These are phyloP conservation scores for Casuarina cunninghamiana DNA, from an alignment of 306 rosid species.

Conservation along the genomic window DNA sequence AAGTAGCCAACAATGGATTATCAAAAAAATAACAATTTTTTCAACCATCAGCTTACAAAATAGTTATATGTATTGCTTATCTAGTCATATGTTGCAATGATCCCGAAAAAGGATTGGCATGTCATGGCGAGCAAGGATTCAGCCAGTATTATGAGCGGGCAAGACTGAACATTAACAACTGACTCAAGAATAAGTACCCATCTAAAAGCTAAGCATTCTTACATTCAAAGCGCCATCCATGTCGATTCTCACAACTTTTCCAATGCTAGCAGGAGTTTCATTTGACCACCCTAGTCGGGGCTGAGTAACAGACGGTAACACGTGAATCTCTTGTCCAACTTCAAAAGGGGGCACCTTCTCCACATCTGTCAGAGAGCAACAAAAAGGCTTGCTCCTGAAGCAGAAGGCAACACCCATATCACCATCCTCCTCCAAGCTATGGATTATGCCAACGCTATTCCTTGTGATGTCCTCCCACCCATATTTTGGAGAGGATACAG, in stretches of 20 bases:
- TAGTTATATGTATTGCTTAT: neutral
- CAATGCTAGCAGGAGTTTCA: constrained; percentile 90
- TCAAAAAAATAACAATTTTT: neutral
- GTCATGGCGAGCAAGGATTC: constrained; percentile 8
- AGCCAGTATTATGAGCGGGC: neutral
- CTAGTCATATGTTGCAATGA: constrained; percentile 1
- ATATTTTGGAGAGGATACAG: constrained; percentile 94
- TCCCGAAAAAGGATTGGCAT: neutral
- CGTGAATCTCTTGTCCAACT: constrained; percentile 85
- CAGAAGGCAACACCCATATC: constrained; percentile 96
- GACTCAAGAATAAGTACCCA: constrained; percentile 2
- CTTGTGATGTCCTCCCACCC: constrained; percentile 98
- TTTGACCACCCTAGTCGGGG: constrained; percentile 98
- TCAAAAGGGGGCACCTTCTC: constrained; percentile 90
- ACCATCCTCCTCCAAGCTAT: constrained; percentile 91
- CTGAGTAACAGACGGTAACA: constrained; percentile 69
- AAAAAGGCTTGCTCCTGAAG: constrained; percentile 92
- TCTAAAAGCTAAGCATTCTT: constrained; percentile 38
- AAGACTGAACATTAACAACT: neutral
- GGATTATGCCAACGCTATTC: constrained; percentile 89
- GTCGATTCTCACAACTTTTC: constrained; percentile 79
- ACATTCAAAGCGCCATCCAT: constrained; percentile 98
- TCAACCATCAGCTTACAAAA: neutral
- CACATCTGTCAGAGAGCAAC: constrained; percentile 91
- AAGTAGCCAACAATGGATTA: constrained; percentile 4